phyloP scores from a whole-genome alignment of 2,329 filamentous ascomycete genomes.

The Colletotrichum zoysiae region DNA sequence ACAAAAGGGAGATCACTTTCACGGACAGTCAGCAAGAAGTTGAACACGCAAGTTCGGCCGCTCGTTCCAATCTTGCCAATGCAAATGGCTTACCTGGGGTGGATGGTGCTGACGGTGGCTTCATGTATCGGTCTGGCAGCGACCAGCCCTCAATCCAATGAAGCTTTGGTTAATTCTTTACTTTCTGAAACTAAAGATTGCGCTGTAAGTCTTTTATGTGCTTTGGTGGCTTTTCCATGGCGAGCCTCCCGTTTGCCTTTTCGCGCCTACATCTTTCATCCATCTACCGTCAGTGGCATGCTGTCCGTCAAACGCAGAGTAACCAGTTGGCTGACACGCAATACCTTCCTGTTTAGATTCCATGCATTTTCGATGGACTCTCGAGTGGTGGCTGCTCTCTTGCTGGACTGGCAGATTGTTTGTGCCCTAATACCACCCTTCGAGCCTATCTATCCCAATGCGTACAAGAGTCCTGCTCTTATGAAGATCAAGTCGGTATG shows the following conservation, averaged over 20 bases:
- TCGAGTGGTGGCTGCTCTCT: background rate
- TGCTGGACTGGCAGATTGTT: background rate
- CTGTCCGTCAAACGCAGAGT: background rate
- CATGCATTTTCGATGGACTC: background rate
- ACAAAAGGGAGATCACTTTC: too few relatives aligned
- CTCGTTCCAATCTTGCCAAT: too few relatives aligned
- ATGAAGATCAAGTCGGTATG: background rate
- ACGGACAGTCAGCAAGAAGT: too few relatives aligned
- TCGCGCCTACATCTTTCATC: background rate
- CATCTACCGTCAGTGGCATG: background rate
- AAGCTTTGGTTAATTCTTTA: background rate
- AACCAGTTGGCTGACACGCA: background rate
- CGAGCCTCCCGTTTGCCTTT: background rate
- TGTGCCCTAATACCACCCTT: background rate
- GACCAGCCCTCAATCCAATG: background rate
- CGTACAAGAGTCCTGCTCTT: background rate
- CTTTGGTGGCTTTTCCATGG: too few relatives aligned
- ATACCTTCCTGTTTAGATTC: background rate
- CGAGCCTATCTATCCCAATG: background rate
- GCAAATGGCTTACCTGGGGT: background rate
- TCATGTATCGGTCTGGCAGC: background rate
- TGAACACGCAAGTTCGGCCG: too few relatives aligned
- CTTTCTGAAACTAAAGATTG: background rate
- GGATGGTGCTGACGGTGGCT: background rate
- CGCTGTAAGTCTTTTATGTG: background rate